Percentiles rank a stretch among this genome's conserved stretches.
Conservation (phyloP, 192 early-diverging fungal species). For the Podila horticola region DNA sequence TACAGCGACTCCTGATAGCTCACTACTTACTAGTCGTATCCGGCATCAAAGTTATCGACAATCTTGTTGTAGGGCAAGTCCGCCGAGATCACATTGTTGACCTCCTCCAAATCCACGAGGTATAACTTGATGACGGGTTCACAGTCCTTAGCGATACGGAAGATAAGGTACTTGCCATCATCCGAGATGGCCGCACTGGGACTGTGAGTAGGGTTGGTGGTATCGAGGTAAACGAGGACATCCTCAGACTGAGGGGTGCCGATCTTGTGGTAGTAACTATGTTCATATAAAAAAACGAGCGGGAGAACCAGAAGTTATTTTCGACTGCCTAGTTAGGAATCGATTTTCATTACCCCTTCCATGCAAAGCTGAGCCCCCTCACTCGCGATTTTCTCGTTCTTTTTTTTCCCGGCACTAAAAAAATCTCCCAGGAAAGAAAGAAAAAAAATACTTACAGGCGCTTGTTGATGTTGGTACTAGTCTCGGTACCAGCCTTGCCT, state of each 20-base stretch:
- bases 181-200: conserved; percentile 49
- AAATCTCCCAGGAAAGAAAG: no score
- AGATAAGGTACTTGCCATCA: conserved; percentile 69
- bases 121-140: conserved; percentile 59
- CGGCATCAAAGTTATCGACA: conserved; percentile 63
- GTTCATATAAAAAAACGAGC: no score
- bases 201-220: conserved; percentile 54
- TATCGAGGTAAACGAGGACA: conserved; percentile 62
- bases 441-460: conserved; percentile 38
- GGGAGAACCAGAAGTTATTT: no score
- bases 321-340: no score
- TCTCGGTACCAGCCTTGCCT: conserved; percentile 30
- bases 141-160: conserved; percentile 58
- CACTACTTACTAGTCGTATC: conserved; percentile 55
- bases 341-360: no score
- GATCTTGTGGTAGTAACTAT: conserved; percentile 63
- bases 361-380: no score
- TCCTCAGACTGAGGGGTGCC: conserved; percentile 72
- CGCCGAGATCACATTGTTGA: conserved; percentile 10
- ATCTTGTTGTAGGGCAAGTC: conserved; percentile 54
- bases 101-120: conserved; percentile 42
- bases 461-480: conserved; percentile 24
- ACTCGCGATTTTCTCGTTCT: no score
- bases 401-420: not conserved
- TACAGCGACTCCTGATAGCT: no score